A percentile compares a stretch with the other conserved stretches of the same genome.
phyloP scores from a whole-genome alignment of 208 protist genomes.

The Trypanosoma rangeli region DNA sequence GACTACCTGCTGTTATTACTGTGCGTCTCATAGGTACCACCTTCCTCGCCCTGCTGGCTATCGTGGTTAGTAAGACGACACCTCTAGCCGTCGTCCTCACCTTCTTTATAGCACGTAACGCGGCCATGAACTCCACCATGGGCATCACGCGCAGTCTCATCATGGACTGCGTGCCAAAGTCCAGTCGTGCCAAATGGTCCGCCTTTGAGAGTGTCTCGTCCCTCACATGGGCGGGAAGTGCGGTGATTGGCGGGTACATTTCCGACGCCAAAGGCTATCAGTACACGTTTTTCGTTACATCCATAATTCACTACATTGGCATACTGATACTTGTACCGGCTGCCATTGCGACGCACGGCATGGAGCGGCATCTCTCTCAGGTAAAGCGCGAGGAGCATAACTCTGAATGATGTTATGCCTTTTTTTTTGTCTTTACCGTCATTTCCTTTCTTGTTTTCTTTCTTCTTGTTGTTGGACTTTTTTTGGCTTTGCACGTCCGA shows the following conservation, averaged over 20 bases:
- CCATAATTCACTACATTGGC: slow-evolving; percentile 43
- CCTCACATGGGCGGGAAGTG: slow-evolving; percentile 67
- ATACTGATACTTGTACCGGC: slow-evolving; percentile 40
- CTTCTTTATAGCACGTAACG: slow-evolving; percentile 49
- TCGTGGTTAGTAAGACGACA: slow-evolving; percentile 5
- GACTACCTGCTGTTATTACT: slow-evolving; percentile 34
- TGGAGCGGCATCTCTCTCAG: slow-evolving; percentile 31
- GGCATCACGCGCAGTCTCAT: slow-evolving; percentile 69
- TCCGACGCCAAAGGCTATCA: slow-evolving; percentile 40
- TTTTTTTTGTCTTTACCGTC: no score
- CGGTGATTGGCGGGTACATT: slow-evolving; percentile 57
- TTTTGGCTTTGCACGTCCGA: no score
- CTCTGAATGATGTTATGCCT: neutral
- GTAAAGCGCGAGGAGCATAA: neutral
- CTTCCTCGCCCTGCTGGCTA: slow-evolving; percentile 27
- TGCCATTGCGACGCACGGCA: slow-evolving; percentile 24
- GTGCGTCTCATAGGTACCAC: slow-evolving; percentile 39
- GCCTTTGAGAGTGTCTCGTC: slow-evolving; percentile 67
- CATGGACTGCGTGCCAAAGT: slow-evolving; percentile 56
- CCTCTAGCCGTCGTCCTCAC: slow-evolving; percentile 17
- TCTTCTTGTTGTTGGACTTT: no score
- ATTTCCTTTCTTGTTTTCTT: neutral
- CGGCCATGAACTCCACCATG: slow-evolving; percentile 63
- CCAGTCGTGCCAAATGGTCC: slow-evolving; percentile 55
- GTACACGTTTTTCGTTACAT: slow-evolving; percentile 47